Evolutionary conservation across 2,329 filamentous ascomycete genomes (phyloP), one percentile per base, ranked within the genome.

Genomic region (Colletotrichum sublineola): DNA sequence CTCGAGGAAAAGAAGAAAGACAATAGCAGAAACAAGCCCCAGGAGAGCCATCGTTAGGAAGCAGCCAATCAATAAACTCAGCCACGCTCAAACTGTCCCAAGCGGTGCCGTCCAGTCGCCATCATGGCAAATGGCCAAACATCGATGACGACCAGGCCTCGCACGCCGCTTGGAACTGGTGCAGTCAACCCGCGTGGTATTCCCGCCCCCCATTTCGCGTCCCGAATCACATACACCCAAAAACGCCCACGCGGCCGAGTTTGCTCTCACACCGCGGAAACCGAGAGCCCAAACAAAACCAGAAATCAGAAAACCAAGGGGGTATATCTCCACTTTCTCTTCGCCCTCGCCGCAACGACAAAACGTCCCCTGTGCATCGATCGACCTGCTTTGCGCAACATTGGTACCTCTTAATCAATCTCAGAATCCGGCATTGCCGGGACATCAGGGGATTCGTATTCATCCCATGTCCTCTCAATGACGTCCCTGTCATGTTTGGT

Each of bases 381-480:
- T 50, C 31, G 20, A 20, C 53, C 11, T 15, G 40, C 20, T 15
- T 48, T 57, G 24, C 33, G 11, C 46, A 31, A 11, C 15, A 38
- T 42, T 18, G 52, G n/a, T 18, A 15, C 33, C 33, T 53, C 36
- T 24, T 33, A 68, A 38, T 61, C 53, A 31, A 69, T 73, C 24
- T 65, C 66, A 11, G 70, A 64, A 11, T 73, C 66, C 24, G 66
- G 60, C 66, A 73, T 69, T 6, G 70, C 70, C 29, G 67, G 70
- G 15, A 73, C 70, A 12, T 73, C 70, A 3, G 53, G 66, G 11
- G 70, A 73, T 24, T 73, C 70, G 48, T 70, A 73, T 12, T 50
- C 61, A 15, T 83, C 80, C 7, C 83, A 82, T 1, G 88, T 88
- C 68, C 84, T 86, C 12, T 86, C 82, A 33, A 81, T 77, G 15